phyloP scores from a whole-genome alignment of 768 basidiomycete genomes.

The Polyporus arcularius region DNA sequence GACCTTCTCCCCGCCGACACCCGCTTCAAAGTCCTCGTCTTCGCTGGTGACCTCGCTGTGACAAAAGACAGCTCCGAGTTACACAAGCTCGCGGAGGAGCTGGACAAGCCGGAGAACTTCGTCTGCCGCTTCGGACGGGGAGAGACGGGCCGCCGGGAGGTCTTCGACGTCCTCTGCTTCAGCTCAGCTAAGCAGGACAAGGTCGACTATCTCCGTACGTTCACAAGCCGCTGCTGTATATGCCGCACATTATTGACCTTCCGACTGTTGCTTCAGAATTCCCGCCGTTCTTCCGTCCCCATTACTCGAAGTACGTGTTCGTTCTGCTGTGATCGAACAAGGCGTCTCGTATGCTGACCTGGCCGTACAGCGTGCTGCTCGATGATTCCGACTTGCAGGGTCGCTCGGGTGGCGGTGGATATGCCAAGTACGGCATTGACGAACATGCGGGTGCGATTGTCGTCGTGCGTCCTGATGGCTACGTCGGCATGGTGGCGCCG shows the following conservation, averaged over 20 bases:
- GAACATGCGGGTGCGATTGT: constrained; percentile 46
- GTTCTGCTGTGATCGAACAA: too few species aligned
- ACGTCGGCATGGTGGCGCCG: constrained; percentile 57
- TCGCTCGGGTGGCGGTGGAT: constrained; percentile 53
- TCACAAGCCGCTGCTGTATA: too few species aligned
- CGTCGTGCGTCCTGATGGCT: constrained; percentile 66
- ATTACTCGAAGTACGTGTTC: constrained; percentile 59
- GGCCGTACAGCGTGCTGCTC: constrained; percentile 49
- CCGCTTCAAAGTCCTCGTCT: constrained; percentile 51
- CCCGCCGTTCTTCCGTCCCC: constrained; percentile 48
- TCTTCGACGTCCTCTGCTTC: constrained; percentile 20
- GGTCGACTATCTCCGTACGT: constrained; percentile 13
- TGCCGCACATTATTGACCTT: too few species aligned
- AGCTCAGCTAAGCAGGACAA: constrained; percentile 13
- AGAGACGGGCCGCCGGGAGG: background rate
- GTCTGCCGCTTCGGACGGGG: constrained; percentile 16
- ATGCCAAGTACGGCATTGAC: constrained; percentile 56
- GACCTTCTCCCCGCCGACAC: constrained; percentile 50
- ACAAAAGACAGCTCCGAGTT: constrained; percentile 23
- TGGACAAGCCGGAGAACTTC: constrained; percentile 22
- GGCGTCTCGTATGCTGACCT: background rate
- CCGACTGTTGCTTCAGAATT: constrained; percentile 30
- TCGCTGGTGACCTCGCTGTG: constrained; percentile 39
- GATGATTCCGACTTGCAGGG: constrained; percentile 55
- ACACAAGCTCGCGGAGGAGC: constrained; percentile 20